These are phyloP conservation scores for Glutinoglossum americanum DNA, from an alignment of 495 filamentous ascomycete species.

Conservation along the genomic window DNA sequence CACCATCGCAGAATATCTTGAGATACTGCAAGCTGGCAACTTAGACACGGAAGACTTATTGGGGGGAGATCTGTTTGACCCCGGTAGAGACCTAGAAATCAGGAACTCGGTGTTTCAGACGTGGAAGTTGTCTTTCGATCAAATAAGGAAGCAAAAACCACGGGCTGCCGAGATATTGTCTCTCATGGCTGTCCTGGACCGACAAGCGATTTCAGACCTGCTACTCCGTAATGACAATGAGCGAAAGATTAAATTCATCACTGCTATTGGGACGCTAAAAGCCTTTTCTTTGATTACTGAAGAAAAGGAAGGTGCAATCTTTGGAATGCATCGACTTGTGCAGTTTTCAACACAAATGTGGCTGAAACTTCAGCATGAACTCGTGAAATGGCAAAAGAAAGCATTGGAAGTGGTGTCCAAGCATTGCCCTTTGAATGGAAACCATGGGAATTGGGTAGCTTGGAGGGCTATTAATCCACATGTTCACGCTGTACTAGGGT, in stretches of 20 bases:
- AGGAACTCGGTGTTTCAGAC: constrained; percentile 4
- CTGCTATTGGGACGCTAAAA: constrained; percentile 20
- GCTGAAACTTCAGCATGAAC: constrained; percentile 15
- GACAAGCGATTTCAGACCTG: constrained; percentile 19
- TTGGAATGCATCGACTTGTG: constrained; percentile 23
- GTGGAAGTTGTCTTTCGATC: constrained; percentile 11
- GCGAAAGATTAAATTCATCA: constrained; percentile 11
- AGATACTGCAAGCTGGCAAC: background rate
- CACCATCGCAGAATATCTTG: constrained; percentile 1
- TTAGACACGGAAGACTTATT: background rate
- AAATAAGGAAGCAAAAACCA: constrained; percentile 18
- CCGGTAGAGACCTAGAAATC: background rate
- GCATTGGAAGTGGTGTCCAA: constrained; percentile 10
- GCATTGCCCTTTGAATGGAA: background rate
- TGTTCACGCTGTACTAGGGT: background rate
- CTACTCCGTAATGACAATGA: constrained; percentile 18
- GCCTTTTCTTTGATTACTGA: constrained; percentile 21
- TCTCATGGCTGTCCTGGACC: constrained; percentile 23
- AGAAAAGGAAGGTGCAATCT: constrained; percentile 9
- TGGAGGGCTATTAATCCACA: background rate
- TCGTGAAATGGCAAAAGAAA: constrained; percentile 12
- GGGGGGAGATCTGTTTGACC: background rate
- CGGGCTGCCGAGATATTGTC: constrained; percentile 23
- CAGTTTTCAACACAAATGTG: constrained; percentile 24
- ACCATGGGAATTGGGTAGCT: background rate